These are phyloP conservation scores for Mycocentrospora acerina DNA, from an alignment of 2,329 filamentous ascomycete species.

Conservation along the genomic window DNA sequence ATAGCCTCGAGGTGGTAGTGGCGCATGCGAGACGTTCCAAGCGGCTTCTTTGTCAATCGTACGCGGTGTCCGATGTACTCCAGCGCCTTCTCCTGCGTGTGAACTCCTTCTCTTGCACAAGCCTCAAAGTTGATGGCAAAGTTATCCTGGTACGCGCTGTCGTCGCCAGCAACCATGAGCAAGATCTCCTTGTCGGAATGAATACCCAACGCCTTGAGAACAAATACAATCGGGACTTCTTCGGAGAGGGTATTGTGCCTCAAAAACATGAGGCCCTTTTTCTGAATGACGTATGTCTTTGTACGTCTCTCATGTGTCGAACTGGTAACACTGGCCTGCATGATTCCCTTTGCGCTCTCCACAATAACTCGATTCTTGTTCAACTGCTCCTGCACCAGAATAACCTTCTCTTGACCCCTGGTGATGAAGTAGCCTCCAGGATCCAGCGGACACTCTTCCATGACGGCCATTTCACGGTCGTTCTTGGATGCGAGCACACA, in stretches of 20 bases:
- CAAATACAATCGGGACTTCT: conserved; percentile 90
- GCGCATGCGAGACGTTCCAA: conserved; percentile 57
- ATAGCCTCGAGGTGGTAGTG: conserved; percentile 90
- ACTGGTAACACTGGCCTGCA: conserved; percentile 88
- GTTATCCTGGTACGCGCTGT: conserved; percentile 87
- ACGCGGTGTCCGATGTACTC: conserved; percentile 88
- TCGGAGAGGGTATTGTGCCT: conserved; percentile 93
- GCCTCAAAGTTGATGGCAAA: conserved; percentile 97
- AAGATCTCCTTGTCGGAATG: conserved; percentile 95
- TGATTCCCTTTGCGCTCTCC: conserved; percentile 90
- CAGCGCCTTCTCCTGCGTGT: conserved; percentile 91
- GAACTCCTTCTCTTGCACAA: conserved; percentile 77
- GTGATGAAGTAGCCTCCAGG: conserved; percentile 98
- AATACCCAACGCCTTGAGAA: conserved; percentile 90
- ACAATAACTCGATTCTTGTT: conserved; percentile 99
- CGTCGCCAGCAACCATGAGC: conserved; percentile 83
- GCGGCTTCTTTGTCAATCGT: conserved; percentile 68
- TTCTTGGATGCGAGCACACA: conserved; percentile 82
- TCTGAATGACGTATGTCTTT: conserved; percentile 92
- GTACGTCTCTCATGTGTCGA: conserved; percentile 97
- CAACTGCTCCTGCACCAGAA: conserved; percentile 95
- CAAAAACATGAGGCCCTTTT: conserved; percentile 87
- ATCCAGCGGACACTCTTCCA: conserved; percentile 95
- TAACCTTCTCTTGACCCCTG: conserved; percentile 97
- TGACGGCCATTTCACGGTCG: conserved; percentile 82